Evolutionary conservation across 1,139 yeast species (phyloP), one percentile per base, ranked within the genome.

Genomic region (Geotrichum aggregatum): DNA sequence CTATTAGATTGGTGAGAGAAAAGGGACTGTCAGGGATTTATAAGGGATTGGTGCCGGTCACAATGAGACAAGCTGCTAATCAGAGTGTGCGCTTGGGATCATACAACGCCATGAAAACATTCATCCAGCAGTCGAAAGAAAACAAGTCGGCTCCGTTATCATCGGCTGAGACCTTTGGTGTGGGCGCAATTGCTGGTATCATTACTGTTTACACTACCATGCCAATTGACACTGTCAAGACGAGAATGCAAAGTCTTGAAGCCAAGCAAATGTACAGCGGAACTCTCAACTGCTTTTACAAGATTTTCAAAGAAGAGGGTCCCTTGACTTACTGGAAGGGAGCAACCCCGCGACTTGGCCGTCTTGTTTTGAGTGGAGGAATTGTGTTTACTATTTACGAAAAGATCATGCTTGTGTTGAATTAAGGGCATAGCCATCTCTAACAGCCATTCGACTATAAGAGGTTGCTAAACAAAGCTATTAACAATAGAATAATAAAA

Each of bases 221-320:
- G 98, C 98, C 98, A 10, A 84, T 92, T 39, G 98, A 92, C 67
- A 92, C 98, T 0, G 96, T 92, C 58, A 92, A 92, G 73, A 92
- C 98, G 0, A 80, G 98, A 71, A 92, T 92, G 97, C 98, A 92
- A 73, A 86, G 96, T 28, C 76, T 92, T 60, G 94, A 87, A 36
- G 87, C 97, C 3, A 78, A 79, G 54, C 76, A 78, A 59, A 70
- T 76, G 63, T 92, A 92, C 71, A 68, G 77, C 3, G 80, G 91
- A 42, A 91, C 98, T 0, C 26, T 84, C 44, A 79, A 91, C 70
- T 92, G 98, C 70, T 91, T 92, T 63, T 79, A 72, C 33, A 82
- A 79, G 59, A 84, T 92, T 52, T 86, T 86, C 69, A 84, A 75
- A 66, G 84, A 91, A 53, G 98, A 92, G 71, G 98, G 98, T n/a